phyloP scores from a whole-genome alignment of 2,329 filamentous ascomycete species.

The Cordyceps fumosorosea region DNA sequence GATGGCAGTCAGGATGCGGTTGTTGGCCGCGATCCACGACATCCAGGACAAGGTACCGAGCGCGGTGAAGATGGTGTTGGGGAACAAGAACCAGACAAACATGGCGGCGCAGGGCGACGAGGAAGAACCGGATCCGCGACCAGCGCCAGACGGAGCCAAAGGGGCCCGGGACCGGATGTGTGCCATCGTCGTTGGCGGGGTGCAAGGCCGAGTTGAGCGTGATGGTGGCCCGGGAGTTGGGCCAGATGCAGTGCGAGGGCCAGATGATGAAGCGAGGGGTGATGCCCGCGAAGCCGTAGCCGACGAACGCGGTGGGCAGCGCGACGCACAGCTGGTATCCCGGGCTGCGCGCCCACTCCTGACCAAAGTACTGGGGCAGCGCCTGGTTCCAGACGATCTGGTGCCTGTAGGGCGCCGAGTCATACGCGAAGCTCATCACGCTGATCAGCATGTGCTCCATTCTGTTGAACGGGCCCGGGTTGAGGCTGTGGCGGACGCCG shows the following conservation, averaged over 20 bases:
- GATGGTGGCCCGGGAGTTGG: background rate
- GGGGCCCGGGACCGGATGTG: constrained; percentile 23
- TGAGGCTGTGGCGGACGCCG: constrained; percentile 35
- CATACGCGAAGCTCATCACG: constrained; percentile 48
- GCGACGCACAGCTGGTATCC: constrained; percentile 44
- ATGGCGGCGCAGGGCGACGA: constrained; percentile 36
- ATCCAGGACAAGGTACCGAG: constrained; percentile 46
- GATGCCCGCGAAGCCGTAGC: constrained; percentile 48
- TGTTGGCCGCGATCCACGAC: constrained; percentile 44
- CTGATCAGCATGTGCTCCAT: constrained; percentile 53
- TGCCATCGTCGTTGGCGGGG: constrained; percentile 17
- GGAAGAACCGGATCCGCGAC: constrained; percentile 42
- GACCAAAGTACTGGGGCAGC: constrained; percentile 44
- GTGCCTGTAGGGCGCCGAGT: constrained; percentile 40
- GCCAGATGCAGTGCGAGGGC: constrained; percentile 38
- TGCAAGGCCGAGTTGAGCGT: constrained; percentile 30
- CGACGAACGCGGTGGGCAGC: constrained; percentile 47
- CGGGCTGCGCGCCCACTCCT: constrained; percentile 40
- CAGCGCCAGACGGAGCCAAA: constrained; percentile 32
- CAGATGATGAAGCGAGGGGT: constrained; percentile 45
- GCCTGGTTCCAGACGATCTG: constrained; percentile 45
- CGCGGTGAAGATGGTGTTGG: constrained; percentile 43
- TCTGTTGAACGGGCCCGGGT: constrained; percentile 45
- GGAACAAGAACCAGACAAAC: constrained; percentile 50
- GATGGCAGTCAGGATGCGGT: constrained; percentile 29